These are phyloP conservation scores for Salvia hispanica DNA, from an alignment of 257 asterid genomes.

Conservation along the genomic window DNA sequence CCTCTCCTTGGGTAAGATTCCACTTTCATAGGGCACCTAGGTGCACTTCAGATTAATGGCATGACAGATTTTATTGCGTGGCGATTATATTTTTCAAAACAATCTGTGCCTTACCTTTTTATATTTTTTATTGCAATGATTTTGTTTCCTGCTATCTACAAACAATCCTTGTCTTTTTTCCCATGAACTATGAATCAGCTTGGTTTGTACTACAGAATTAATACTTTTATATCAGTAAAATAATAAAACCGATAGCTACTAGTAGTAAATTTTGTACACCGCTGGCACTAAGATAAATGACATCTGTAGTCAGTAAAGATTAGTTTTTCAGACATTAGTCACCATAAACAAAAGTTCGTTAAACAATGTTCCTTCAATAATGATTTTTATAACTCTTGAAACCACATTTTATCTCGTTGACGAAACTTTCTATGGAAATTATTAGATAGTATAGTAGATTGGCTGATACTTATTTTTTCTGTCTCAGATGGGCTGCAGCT, in stretches of 20 bases:
- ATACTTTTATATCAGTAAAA: not conserved
- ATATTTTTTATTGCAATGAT: not conserved
- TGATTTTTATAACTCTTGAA: not conserved
- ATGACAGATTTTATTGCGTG: not conserved
- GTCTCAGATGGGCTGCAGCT: conserved; percentile 87
- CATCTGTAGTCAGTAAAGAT: not conserved
- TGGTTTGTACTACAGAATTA: not conserved
- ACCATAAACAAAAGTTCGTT: conserved; percentile 13
- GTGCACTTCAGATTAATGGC: not conserved
- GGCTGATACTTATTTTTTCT: conserved; percentile 30
- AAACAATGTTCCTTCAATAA: conserved; percentile 8
- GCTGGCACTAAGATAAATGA: not conserved
- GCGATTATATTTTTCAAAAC: conserved; percentile 21
- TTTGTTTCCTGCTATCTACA: conserved; percentile 1
- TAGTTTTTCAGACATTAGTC: conserved; percentile 20
- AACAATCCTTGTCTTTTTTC: not conserved
- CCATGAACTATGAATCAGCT: not conserved
- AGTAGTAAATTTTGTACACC: not conserved
- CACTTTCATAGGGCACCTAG: conserved; percentile 16
- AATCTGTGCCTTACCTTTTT: not conserved
- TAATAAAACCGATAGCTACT: not conserved
- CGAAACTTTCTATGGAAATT: conserved; percentile 2
- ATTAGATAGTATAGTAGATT: not conserved
- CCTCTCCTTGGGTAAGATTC: conserved; percentile 87
- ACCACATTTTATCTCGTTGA: not conserved